Conservation (phyloP, 1,284 basidiomycete genomes). For the Coriolopsis trogii region DNA sequence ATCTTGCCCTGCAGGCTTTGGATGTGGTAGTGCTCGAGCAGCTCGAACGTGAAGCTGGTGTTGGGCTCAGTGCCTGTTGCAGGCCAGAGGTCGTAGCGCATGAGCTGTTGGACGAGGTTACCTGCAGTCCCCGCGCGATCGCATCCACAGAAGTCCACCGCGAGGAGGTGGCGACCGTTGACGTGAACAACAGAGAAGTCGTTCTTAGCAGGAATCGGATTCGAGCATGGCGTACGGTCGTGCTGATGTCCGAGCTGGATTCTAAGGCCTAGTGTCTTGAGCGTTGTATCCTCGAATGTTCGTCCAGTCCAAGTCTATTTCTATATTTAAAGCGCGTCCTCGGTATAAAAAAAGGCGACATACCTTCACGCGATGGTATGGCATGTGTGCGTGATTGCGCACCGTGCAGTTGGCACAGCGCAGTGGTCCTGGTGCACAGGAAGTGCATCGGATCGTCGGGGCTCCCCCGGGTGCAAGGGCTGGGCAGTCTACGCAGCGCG, state of each 20-base stretch:
- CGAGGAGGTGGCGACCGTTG: neutral
- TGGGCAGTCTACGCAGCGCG: neutral
- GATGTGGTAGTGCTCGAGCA: constrained; percentile 22
- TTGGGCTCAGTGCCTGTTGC: constrained; percentile 12
- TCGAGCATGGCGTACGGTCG: neutral
- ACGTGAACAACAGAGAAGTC: constrained; percentile 3
- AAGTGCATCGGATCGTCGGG: neutral
- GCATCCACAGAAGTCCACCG: constrained; percentile 3
- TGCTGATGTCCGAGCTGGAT: neutral
- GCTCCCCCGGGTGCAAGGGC: neutral
- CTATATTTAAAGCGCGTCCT: neutral
- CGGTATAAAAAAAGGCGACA: neutral
- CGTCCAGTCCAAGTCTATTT: neutral
- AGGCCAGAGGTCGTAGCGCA: constrained; percentile 15
- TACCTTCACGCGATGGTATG: constrained; percentile 2
- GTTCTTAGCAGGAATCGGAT: neutral
- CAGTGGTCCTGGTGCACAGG: neutral
- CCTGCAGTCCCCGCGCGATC: neutral
- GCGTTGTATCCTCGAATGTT: neutral
- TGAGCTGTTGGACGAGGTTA: constrained; percentile 3
- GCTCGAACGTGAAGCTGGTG: constrained; percentile 15
- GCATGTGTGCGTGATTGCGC: neutral
- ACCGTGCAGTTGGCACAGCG: neutral
- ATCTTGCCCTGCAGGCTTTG: constrained; percentile 17
- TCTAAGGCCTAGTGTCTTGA: neutral